A percentile compares a stretch with the other conserved stretches of the same genome.
Evolutionary conservation across 345 rosid genomes (phyloP).

Genomic region (Eutrema heterophyllum): DNA sequence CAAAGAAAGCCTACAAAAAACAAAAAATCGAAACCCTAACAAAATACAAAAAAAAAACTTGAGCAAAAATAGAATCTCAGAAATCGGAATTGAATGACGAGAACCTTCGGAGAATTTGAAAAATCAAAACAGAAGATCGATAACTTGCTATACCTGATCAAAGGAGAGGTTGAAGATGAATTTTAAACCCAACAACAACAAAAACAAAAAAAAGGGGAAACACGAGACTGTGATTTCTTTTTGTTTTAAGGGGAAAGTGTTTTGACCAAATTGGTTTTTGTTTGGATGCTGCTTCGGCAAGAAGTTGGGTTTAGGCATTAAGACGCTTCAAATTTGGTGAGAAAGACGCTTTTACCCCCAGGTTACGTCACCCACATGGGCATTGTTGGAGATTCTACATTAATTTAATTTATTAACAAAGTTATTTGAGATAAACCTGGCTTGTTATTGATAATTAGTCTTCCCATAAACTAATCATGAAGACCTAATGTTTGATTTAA

Average conservation of each 20-base stretch:
- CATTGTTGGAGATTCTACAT: background rate
- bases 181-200: background rate
- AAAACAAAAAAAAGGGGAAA: background rate
- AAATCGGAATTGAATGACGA: background rate
- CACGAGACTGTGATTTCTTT: constrained; percentile 1
- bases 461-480: background rate
- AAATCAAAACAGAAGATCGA: background rate
- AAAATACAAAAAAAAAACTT: background rate
- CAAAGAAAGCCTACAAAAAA: background rate
- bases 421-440: background rate
- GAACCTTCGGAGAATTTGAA: background rate
- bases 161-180: background rate
- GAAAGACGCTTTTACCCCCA: background rate
- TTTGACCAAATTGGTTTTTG: constrained; percentile 1
- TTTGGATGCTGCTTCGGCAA: background rate
- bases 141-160: constrained; percentile 11
- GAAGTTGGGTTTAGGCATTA: background rate
- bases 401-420: background rate
- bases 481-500: background rate
- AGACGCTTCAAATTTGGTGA: background rate
- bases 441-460: background rate
- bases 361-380: background rate
- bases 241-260: background rate
- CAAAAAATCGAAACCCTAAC: background rate
- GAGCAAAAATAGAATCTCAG: background rate